These are phyloP conservation scores for Aspergillus leporis DNA, from an alignment of 495 filamentous ascomycete genomes.

Conservation along the genomic window DNA sequence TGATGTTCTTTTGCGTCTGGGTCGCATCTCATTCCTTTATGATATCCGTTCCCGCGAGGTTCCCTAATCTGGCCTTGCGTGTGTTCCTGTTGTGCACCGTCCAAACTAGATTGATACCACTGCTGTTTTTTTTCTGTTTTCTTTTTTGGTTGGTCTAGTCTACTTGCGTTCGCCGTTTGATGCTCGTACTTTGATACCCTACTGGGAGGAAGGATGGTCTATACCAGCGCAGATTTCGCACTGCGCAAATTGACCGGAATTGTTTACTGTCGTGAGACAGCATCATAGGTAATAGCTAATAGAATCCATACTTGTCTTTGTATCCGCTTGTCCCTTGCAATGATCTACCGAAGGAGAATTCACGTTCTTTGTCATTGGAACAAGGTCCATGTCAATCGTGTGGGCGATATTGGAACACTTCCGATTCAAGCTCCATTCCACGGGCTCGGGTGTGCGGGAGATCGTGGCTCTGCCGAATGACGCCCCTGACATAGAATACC, in stretches of 20 bases:
- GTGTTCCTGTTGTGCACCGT: slow-evolving; percentile 43
- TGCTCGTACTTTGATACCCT: slow-evolving; percentile 40
- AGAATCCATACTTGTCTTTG: slow-evolving; percentile 8
- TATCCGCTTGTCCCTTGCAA: not conserved
- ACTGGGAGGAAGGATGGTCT: slow-evolving; percentile 34
- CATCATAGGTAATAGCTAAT: slow-evolving; percentile 19
- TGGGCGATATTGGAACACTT: not conserved
- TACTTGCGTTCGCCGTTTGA: slow-evolving; percentile 26
- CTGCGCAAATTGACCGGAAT: slow-evolving; percentile 21
- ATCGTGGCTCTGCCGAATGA: not conserved
- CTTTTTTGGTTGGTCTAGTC: slow-evolving; percentile 30
- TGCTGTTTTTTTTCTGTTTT: slow-evolving; percentile 35
- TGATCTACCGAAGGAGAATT: not conserved
- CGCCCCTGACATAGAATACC: not conserved
- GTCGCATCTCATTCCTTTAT: slow-evolving; percentile 39
- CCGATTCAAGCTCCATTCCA: not conserved
- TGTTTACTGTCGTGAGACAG: slow-evolving; percentile 12
- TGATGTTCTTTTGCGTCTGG: slow-evolving; percentile 21
- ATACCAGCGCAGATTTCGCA: slow-evolving; percentile 19
- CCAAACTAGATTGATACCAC: slow-evolving; percentile 56
- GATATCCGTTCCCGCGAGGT: slow-evolving; percentile 41
- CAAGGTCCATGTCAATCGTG: not conserved
- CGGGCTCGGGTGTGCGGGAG: not conserved
- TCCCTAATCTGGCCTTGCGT: slow-evolving; percentile 35
- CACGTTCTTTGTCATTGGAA: not conserved